Conservation (phyloP, 805 yeast genomes). For the Cyberlindnera galapagoensis region DNA sequence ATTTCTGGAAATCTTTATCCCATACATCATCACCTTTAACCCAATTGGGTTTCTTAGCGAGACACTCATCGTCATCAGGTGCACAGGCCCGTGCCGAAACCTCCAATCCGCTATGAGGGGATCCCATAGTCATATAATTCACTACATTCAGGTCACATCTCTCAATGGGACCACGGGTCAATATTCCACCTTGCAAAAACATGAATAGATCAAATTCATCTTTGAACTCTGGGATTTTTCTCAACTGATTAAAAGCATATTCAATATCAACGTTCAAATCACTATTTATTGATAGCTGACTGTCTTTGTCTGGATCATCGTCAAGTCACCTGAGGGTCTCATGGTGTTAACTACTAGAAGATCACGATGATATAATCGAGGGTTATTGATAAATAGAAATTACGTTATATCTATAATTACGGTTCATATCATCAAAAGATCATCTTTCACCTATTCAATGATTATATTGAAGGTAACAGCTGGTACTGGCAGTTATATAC, state of each 20-base stretch:
- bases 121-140: slow-evolving; percentile 64
- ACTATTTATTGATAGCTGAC: neutral
- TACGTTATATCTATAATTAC: too few species aligned
- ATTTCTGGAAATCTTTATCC: slow-evolving; percentile 46
- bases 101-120: slow-evolving; percentile 85
- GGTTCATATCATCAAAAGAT: too few species aligned
- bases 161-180: slow-evolving; percentile 58
- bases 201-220: slow-evolving; percentile 69
- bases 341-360: too few species aligned
- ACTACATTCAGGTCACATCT: slow-evolving; percentile 43
- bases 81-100: slow-evolving; percentile 56
- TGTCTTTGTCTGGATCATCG: too few species aligned
- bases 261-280: slow-evolving; percentile 25
- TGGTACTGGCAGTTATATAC: too few species aligned
- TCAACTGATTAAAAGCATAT: slow-evolving; percentile 49
- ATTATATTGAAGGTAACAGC: too few species aligned
- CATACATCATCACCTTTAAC: slow-evolving; percentile 56
- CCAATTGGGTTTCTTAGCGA: slow-evolving; percentile 49
- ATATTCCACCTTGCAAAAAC: slow-evolving; percentile 76
- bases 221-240: slow-evolving; percentile 34
- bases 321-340: too few species aligned
- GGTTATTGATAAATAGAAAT: too few species aligned
- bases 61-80: slow-evolving; percentile 49
- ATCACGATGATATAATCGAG: too few species aligned
- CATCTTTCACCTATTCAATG: too few species aligned